Conservation (phyloP, 257 asterid genomes). For the Solanum corneliomulleri region DNA sequence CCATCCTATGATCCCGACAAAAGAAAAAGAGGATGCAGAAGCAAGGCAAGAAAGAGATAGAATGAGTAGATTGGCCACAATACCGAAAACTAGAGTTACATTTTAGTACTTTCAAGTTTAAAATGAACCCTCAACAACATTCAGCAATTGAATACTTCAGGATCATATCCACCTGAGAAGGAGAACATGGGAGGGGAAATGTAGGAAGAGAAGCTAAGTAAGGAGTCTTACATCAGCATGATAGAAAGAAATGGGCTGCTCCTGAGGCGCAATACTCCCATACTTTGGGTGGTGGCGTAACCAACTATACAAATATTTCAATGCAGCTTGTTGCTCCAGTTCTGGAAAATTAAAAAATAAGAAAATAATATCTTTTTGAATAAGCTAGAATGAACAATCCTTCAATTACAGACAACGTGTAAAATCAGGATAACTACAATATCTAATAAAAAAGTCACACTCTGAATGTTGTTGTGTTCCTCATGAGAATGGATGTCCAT, state of each 20-base stretch:
- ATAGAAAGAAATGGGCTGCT: constrained; percentile 70
- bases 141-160: background rate
- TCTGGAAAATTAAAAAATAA: constrained; percentile 34
- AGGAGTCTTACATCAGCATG: constrained; percentile 67
- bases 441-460: background rate
- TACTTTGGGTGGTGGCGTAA: constrained; percentile 82
- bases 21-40: background rate
- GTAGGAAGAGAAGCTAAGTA: background rate
- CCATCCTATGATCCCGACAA: background rate
- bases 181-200: background rate
- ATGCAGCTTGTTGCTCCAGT: constrained; percentile 92
- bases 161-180: background rate
- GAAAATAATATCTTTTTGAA: background rate
- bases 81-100: background rate
- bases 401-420: no score
- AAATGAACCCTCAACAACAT: background rate
- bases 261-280: constrained; percentile 62
- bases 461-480: background rate
- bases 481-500: background rate
- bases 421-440: background rate
- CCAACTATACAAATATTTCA: constrained; percentile 91
- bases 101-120: background rate
- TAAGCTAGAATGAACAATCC: background rate
- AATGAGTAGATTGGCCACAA: background rate
- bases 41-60: background rate